These are phyloP conservation scores for Arthrobotrys sphaeroides DNA, from an alignment of 2,329 filamentous ascomycete genomes.

Conservation along the genomic window DNA sequence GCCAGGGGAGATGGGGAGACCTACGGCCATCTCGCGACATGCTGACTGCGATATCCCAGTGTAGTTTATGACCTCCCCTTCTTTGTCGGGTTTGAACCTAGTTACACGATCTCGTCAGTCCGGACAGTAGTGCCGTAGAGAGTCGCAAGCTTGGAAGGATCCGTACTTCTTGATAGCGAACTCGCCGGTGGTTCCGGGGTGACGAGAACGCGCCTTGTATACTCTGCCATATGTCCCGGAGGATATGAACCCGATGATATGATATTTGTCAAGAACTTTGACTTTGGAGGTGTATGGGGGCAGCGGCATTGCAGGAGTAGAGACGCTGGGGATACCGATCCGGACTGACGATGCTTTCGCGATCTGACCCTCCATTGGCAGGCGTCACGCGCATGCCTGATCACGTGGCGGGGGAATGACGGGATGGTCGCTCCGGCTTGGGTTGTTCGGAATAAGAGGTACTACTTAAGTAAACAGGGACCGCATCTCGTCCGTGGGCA, in stretches of 20 bases:
- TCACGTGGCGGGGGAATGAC: slow-evolving; percentile 1
- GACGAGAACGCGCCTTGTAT: slow-evolving; percentile 79
- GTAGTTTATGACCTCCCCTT: slow-evolving; percentile 92
- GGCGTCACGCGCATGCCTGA: slow-evolving; percentile 19
- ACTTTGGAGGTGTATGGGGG: slow-evolving; percentile 76
- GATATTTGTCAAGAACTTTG: slow-evolving; percentile 89
- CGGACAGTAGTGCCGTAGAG: background rate
- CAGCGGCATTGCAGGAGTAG: slow-evolving; percentile 37
- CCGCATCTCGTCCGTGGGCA: too few relatives aligned
- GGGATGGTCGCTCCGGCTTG: background rate
- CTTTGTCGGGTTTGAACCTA: slow-evolving; percentile 94
- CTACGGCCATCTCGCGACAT: slow-evolving; percentile 87
- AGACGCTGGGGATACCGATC: background rate
- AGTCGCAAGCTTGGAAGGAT: background rate
- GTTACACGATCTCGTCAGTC: background rate
- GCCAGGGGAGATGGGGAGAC: background rate
- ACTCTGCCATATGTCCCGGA: slow-evolving; percentile 97
- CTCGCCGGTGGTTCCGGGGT: slow-evolving; percentile 77
- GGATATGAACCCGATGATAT: slow-evolving; percentile 97
- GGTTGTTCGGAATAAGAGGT: background rate
- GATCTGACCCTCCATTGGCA: slow-evolving; percentile 35
- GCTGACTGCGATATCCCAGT: slow-evolving; percentile 98
- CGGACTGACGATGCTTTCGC: slow-evolving; percentile 18
- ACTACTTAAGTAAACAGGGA: too few relatives aligned
- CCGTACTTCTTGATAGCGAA: slow-evolving; percentile 96